phyloP scores from a whole-genome alignment of 805 yeast genomes.

The Candida ponderosae region DNA sequence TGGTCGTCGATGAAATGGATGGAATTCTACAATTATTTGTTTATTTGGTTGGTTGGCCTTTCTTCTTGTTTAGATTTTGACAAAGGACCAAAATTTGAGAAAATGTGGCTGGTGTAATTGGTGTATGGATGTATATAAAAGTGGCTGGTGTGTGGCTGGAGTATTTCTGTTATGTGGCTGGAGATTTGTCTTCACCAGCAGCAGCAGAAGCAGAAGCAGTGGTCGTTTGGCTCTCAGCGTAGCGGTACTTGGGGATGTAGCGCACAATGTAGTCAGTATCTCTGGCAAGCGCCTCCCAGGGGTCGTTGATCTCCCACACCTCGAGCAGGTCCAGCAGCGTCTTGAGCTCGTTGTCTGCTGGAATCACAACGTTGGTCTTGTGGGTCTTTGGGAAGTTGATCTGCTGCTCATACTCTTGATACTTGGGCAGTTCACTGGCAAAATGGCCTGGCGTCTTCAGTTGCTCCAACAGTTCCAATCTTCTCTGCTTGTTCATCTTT shows the following conservation, averaged over 20 bases:
- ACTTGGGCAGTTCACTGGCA: constrained; percentile 10
- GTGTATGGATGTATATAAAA: too few relatives aligned
- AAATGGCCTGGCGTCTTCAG: constrained; percentile 8
- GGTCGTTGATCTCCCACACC: constrained; percentile 19
- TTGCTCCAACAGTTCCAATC: constrained; percentile 13
- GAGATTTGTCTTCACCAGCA: too few relatives aligned
- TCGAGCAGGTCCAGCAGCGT: constrained; percentile 17
- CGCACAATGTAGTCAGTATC: constrained; percentile 16
- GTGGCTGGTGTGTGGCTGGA: too few relatives aligned
- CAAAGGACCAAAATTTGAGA: too few relatives aligned
- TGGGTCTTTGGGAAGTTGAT: constrained; percentile 4
- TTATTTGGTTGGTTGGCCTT: too few relatives aligned
- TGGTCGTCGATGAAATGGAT: too few relatives aligned
- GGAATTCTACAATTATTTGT: too few relatives aligned
- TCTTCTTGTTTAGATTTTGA: too few relatives aligned
- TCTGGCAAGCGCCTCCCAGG: constrained; percentile 15
- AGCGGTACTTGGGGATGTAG: constrained; percentile 16
- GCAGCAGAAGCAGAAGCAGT: too few relatives aligned
- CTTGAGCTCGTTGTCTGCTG: constrained; percentile 13
- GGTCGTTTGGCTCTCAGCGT: too few relatives aligned
- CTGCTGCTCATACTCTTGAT: constrained; percentile 3
- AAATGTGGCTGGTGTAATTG: too few relatives aligned
- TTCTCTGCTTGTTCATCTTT: constrained; percentile 10
- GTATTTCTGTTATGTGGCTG: too few relatives aligned
- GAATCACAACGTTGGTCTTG: constrained; percentile 6